phyloP scores from a whole-genome alignment of 768 basidiomycete genomes.

The Xerocomellus amylosporus region DNA sequence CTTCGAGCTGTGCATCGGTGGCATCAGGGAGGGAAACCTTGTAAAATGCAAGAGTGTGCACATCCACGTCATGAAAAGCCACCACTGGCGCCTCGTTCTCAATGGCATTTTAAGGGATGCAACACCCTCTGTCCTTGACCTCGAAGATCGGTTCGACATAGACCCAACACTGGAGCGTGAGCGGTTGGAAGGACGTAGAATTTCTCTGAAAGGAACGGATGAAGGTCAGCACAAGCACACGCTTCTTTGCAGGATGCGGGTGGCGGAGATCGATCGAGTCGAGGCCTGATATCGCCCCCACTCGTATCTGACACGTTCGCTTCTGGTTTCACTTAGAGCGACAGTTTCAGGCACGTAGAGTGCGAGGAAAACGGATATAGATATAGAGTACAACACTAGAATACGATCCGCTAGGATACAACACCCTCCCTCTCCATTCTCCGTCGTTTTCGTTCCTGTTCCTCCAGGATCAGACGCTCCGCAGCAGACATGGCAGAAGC shows the following conservation, averaged over 20 bases:
- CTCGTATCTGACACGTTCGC: not conserved
- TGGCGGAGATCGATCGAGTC: too few relatives aligned
- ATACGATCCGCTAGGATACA: constrained; percentile 11
- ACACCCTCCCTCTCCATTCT: constrained; percentile 56
- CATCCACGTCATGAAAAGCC: not conserved
- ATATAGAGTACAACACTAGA: constrained; percentile 1
- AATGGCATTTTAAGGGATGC: not conserved
- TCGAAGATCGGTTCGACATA: not conserved
- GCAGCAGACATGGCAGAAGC: constrained; percentile 73
- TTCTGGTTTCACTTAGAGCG: not conserved
- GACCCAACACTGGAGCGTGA: not conserved
- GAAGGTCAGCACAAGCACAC: too few relatives aligned
- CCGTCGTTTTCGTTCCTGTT: constrained; percentile 84
- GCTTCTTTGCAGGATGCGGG: too few relatives aligned
- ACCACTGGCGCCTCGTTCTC: not conserved
- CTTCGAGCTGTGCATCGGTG: too few relatives aligned
- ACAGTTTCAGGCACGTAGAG: not conserved
- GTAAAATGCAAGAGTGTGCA: not conserved
- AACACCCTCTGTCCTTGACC: not conserved
- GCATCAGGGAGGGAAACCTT: too few relatives aligned
- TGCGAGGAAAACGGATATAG: constrained; percentile 1
- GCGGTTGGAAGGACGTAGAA: too few relatives aligned
- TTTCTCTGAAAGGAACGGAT: too few relatives aligned
- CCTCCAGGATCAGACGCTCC: constrained; percentile 84
- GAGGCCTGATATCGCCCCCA: not conserved